Evolutionary conservation across 1,284 basidiomycete genomes (phyloP).

Genomic region (Somion occarium): DNA sequence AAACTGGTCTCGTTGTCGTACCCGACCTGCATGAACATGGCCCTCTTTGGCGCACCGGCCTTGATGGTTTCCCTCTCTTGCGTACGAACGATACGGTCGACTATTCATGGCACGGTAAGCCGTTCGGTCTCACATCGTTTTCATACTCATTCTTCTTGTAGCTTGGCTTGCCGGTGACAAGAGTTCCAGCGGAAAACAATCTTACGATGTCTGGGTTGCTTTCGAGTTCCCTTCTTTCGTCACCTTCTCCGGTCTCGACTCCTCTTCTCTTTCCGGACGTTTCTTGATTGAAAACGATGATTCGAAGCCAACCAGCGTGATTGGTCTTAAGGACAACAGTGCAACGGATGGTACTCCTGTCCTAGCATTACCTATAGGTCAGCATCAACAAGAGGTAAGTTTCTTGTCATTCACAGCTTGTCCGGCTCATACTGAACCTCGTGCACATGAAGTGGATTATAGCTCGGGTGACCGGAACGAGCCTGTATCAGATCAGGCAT

Average conservation of each 20-base stretch:
- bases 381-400: not conserved
- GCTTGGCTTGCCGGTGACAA: constrained; percentile 11
- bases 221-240: constrained; percentile 13
- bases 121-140: not conserved
- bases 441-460: constrained; percentile 6
- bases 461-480: constrained; percentile 8
- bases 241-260: constrained; percentile 3
- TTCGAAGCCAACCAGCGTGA: not conserved
- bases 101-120: constrained; percentile 28
- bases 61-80: constrained; percentile 18
- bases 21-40: constrained; percentile 27
- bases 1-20: constrained; percentile 19
- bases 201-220: constrained; percentile 12
- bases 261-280: not conserved
- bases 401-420: not conserved
- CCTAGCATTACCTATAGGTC: not conserved
- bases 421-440: not conserved
- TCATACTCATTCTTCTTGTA: not conserved
- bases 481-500: constrained; percentile 11
- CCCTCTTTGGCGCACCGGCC: constrained; percentile 24
- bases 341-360: constrained; percentile 9
- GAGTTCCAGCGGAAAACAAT: constrained; percentile 1
- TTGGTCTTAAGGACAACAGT: constrained; percentile 4
- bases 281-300: not conserved
- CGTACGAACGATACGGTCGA: constrained; percentile 24